Percentiles rank a stretch among this genome's conserved stretches.
Evolutionary conservation across 805 yeast species (phyloP).

Genomic region (Barnettozyma siamensis): DNA sequence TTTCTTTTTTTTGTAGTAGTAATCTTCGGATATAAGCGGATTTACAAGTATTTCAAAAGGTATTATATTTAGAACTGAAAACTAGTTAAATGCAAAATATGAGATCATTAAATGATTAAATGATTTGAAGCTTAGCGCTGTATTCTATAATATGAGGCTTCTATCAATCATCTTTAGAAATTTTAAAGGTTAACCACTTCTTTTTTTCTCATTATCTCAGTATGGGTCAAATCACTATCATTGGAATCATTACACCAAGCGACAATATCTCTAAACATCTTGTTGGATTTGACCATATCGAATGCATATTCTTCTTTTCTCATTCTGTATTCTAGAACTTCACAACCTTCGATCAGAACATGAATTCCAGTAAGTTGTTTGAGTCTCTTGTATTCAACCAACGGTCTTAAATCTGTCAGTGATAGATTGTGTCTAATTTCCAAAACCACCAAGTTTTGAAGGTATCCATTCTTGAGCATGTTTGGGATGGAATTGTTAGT

Average conservation of each 20-base stretch:
- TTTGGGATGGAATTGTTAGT: constrained; percentile 56
- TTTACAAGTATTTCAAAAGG: too few species aligned
- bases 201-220: background rate
- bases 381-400: constrained; percentile 56
- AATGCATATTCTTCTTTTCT: constrained; percentile 53
- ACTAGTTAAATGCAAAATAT: too few species aligned
- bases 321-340: constrained; percentile 53
- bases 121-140: too few species aligned
- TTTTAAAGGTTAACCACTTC: background rate
- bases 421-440: constrained; percentile 63
- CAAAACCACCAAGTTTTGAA: constrained; percentile 60
- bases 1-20: too few species aligned
- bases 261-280: constrained; percentile 56
- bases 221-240: constrained; percentile 29
- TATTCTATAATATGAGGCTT: too few species aligned
- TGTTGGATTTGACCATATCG: constrained; percentile 49
- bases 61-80: too few species aligned
- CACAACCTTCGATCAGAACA: constrained; percentile 76
- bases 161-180: too few species aligned
- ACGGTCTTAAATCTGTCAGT: constrained; percentile 53
- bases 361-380: constrained; percentile 27
- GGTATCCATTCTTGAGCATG: constrained; percentile 37
- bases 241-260: constrained; percentile 53
- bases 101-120: too few species aligned
- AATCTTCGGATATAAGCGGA: too few species aligned